Evolutionary conservation across 768 basidiomycete species (phyloP).

Genomic region (Boletus reticulatus): DNA sequence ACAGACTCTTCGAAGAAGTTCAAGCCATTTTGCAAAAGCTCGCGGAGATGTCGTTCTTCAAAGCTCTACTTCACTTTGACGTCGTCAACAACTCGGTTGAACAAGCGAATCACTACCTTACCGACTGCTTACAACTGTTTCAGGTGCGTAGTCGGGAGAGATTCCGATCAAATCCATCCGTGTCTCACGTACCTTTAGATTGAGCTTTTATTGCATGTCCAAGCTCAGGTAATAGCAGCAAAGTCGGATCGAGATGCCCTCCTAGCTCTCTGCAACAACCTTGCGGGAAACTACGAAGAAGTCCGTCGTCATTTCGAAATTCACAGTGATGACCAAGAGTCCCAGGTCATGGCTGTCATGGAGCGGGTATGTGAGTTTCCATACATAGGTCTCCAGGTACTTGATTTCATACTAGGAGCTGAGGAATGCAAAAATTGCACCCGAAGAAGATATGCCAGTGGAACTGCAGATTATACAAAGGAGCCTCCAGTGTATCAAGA

Average conservation of each 20-base stretch:
- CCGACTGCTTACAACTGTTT: constrained; percentile 1
- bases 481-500: constrained; percentile 1
- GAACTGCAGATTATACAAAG: constrained; percentile 3
- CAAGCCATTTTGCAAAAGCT: not conserved
- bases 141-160: not conserved
- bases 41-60: constrained; percentile 4
- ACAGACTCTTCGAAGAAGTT: constrained; percentile 2
- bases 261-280: not conserved
- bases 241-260: not conserved
- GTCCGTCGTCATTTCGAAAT: not conserved
- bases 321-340: not conserved
- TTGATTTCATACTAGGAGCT: not conserved
- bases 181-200: not conserved
- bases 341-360: constrained; percentile 2
- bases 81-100: not conserved
- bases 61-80: constrained; percentile 2
- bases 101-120: not conserved
- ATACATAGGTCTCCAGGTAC: no score
- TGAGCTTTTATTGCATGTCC: not conserved
- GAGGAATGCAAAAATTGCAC: not conserved
- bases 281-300: not conserved
- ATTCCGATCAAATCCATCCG: not conserved
- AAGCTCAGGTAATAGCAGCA: not conserved
- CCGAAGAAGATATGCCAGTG: not conserved
- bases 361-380: not conserved